These are phyloP conservation scores for Bothriochloa decipiens DNA, from an alignment of 176 grass and related monocot species.

Conservation along the genomic window DNA sequence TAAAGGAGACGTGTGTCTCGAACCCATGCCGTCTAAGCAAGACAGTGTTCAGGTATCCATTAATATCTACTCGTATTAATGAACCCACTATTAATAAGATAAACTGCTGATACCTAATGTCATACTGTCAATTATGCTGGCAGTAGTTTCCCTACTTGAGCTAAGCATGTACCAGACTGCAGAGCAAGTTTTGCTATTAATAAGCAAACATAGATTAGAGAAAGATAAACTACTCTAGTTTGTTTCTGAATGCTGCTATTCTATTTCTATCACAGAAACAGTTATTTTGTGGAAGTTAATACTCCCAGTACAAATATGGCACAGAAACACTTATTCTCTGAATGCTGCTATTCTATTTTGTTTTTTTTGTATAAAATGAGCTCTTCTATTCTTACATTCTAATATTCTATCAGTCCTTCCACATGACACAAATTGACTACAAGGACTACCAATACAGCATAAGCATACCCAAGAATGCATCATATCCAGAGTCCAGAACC, in stretches of 20 bases:
- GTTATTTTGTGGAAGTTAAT: neutral
- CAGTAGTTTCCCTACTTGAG: neutral
- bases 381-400: neutral
- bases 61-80: neutral
- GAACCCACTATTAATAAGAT: neutral
- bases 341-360: too few species aligned
- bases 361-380: neutral
- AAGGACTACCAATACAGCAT: neutral
- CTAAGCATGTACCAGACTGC: neutral
- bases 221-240: neutral
- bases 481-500: neutral
- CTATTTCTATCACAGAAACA: conserved; percentile 2
- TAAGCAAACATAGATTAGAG: neutral
- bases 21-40: neutral
- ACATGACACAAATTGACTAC: neutral
- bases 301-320: neutral
- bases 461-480: neutral
- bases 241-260: neutral
- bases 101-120: neutral
- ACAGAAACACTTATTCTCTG: too few species aligned
- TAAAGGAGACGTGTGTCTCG: neutral
- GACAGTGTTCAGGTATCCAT: neutral
- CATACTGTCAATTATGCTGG: neutral
- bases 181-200: conserved; percentile 5
- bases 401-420: neutral